Conservation (phyloP, 805 yeast genomes). For the Metschnikowia cerradonensis region DNA sequence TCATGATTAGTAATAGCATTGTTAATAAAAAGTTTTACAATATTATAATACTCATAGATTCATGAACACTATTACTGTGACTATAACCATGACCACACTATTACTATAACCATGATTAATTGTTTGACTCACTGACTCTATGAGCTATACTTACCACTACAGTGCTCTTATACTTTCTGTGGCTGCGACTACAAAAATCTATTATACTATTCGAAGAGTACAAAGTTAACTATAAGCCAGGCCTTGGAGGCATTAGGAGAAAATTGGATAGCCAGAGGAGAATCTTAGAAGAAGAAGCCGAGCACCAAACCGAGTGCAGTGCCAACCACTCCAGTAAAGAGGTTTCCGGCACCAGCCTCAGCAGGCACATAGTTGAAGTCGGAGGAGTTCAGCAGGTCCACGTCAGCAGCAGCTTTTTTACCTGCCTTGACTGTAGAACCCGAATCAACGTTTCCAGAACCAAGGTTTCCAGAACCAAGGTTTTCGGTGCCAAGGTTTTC, state of each 20-base stretch:
- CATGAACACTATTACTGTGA: too few species aligned
- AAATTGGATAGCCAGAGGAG: neutral
- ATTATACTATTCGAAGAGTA: too few species aligned
- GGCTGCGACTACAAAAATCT: too few species aligned
- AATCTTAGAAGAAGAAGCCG: conserved; percentile 9
- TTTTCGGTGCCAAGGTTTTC: neutral
- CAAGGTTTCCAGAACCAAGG: neutral
- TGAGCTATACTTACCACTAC: too few species aligned
- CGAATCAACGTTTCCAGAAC: neutral
- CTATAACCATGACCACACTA: too few species aligned
- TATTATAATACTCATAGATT: too few species aligned
- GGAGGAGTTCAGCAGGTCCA: conserved; percentile 1
- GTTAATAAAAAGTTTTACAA: too few species aligned
- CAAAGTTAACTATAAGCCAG: too few species aligned
- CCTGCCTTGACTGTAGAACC: neutral
- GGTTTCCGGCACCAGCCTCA: conserved; percentile 7
- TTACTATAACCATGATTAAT: too few species aligned
- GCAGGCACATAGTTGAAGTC: conserved; percentile 6
- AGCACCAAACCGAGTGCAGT: conserved; percentile 10
- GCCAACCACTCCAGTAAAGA: conserved; percentile 10
- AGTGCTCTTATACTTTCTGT: too few species aligned
- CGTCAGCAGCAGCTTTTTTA: neutral
- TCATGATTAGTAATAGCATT: too few species aligned
- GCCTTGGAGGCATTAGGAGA: neutral
- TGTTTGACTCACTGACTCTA: too few species aligned